A percentile compares a stretch with the other conserved stretches of the same genome.
These are phyloP conservation scores for Rubia tinctorum DNA, from an alignment of 305 asterid genomes.

Conservation along the genomic window DNA sequence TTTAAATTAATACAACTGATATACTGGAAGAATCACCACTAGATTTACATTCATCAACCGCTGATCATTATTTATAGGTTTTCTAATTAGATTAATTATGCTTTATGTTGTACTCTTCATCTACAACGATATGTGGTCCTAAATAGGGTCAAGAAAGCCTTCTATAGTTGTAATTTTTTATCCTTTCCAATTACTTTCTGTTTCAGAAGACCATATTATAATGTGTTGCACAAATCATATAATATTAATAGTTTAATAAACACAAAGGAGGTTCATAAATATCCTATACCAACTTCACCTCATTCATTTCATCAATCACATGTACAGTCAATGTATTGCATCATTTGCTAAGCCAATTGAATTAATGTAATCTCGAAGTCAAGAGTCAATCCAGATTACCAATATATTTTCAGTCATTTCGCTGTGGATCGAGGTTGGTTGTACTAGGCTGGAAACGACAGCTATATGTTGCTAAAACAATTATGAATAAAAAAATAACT, in stretches of 20 bases:
- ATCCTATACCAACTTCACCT: background rate
- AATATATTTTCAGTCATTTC: background rate
- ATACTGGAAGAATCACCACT: background rate
- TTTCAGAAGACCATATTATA: background rate
- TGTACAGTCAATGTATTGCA: background rate
- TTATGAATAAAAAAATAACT: too few species aligned
- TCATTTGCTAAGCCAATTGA: background rate
- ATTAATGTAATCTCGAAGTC: background rate
- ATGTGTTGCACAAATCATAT: too few species aligned
- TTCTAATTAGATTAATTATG: background rate
- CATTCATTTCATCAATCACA: background rate
- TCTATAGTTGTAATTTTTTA: too few species aligned
- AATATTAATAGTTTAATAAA: too few species aligned
- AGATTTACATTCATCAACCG: background rate
- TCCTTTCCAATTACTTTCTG: background rate
- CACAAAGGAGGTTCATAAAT: background rate
- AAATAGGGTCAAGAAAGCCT: background rate
- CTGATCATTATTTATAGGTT: background rate
- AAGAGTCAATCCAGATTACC: background rate
- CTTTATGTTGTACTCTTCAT: background rate
- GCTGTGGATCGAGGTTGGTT: background rate
- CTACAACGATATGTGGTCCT: background rate
- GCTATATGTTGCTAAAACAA: too few species aligned
- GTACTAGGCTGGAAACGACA: too few species aligned
- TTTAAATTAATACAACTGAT: background rate